Percentiles rank a stretch among this genome's conserved stretches.
Evolutionary conservation across 805 yeast genomes (phyloP).

Genomic region (Yarrowia sp.): DNA sequence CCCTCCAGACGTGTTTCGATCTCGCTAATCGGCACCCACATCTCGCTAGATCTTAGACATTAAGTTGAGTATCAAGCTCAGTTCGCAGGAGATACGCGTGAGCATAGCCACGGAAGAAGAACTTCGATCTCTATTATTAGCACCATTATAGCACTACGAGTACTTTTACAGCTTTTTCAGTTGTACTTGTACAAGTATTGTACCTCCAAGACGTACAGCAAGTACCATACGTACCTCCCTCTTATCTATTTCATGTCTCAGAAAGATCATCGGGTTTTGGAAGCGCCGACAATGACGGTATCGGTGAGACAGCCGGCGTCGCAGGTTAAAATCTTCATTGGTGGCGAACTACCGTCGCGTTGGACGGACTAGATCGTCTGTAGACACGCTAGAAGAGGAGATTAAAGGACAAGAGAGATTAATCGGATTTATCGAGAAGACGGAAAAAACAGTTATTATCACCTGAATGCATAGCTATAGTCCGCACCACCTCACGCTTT

Average conservation of each 20-base stretch:
- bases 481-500: too few species aligned
- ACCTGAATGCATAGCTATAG: too few species aligned
- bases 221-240: not conserved
- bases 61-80: not conserved
- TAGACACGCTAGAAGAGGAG: not conserved
- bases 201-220: too few species aligned
- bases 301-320: slow-evolving; percentile 3
- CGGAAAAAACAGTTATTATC: too few species aligned
- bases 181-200: too few species aligned
- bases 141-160: too few species aligned
- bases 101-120: slow-evolving; percentile 8
- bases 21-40: too few species aligned
- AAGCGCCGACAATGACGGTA: not conserved
- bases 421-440: too few species aligned
- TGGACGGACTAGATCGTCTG: not conserved
- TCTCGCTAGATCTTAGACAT: not conserved
- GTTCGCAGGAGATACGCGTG: not conserved
- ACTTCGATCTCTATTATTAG: too few species aligned
- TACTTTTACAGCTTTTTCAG: too few species aligned
- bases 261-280: not conserved
- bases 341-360: slow-evolving; percentile 1
- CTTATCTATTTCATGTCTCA: slow-evolving; percentile 2
- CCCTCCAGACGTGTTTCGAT: not conserved
- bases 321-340: not conserved
- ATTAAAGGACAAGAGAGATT: too few species aligned